These are phyloP conservation scores for Neofusicoccum ribis DNA, from an alignment of 2,329 filamentous ascomycete genomes.

Conservation along the genomic window DNA sequence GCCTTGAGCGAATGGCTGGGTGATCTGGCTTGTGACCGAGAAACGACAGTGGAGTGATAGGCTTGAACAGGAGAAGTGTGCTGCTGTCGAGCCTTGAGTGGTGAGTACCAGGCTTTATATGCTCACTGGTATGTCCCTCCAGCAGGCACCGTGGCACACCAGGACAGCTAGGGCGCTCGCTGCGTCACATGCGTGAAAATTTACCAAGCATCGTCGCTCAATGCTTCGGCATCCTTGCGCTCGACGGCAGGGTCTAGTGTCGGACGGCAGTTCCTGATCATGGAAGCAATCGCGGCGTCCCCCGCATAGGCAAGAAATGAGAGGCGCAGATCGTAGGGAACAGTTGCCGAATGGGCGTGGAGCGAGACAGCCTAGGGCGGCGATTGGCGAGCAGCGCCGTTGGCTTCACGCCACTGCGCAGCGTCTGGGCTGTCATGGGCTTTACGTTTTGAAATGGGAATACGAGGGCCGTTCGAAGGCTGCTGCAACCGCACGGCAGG, in stretches of 20 bases:
- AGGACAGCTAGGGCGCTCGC: neutral
- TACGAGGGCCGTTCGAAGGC: neutral
- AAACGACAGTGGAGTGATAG: slow-evolving; percentile 9
- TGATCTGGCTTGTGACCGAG: slow-evolving; percentile 20
- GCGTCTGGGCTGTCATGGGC: neutral
- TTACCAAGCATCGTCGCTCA: slow-evolving; percentile 24
- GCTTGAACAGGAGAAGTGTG: slow-evolving; percentile 1
- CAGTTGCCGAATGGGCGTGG: slow-evolving; percentile 23
- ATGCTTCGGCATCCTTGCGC: slow-evolving; percentile 13
- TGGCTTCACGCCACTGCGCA: neutral
- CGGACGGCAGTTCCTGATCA: slow-evolving; percentile 21
- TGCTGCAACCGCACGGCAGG: neutral
- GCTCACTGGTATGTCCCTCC: neutral
- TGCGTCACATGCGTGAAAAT: slow-evolving; percentile 13
- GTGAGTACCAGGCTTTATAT: slow-evolving; percentile 21
- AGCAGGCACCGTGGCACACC: neutral
- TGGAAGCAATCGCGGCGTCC: slow-evolving; percentile 22
- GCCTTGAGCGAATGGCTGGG: slow-evolving; percentile 13
- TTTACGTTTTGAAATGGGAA: neutral
- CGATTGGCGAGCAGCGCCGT: slow-evolving; percentile 5
- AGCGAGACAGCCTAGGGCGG: neutral
- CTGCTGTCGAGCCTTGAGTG: neutral
- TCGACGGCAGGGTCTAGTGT: neutral
- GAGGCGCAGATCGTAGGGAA: slow-evolving; percentile 27
- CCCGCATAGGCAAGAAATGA: slow-evolving; percentile 27